phyloP scores from a whole-genome alignment of 805 yeast genomes.

The Barnettozyma sp. region DNA sequence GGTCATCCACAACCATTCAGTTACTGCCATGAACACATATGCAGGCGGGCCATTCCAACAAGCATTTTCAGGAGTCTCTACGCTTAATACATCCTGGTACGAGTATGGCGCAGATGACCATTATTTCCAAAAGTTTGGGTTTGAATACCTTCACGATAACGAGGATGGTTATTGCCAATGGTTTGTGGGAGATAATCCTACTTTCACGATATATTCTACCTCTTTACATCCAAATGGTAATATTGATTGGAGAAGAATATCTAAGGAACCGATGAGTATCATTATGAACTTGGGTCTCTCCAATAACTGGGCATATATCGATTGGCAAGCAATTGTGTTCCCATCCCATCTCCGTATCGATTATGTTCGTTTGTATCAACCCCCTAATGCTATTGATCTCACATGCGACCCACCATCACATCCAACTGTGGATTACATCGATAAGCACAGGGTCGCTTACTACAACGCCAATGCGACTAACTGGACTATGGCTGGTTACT shows the following conservation, averaged over 20 bases:
- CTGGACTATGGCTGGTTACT: constrained; percentile 40
- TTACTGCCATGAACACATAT: constrained; percentile 39
- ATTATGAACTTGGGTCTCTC: constrained; percentile 44
- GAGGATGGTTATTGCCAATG: constrained; percentile 29
- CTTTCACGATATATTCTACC: constrained; percentile 36
- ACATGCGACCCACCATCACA: constrained; percentile 43
- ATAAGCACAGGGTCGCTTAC: constrained; percentile 35
- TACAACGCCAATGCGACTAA: constrained; percentile 36
- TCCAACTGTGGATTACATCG: constrained; percentile 42
- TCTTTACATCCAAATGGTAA: constrained; percentile 46
- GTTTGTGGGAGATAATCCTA: constrained; percentile 41
- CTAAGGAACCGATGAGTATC: constrained; percentile 46
- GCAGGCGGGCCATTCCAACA: constrained; percentile 48
- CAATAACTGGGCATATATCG: constrained; percentile 43
- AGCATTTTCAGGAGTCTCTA: constrained; percentile 40
- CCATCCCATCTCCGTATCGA: constrained; percentile 39
- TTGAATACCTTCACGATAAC: constrained; percentile 32
- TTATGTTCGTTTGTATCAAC: constrained; percentile 45
- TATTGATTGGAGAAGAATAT: constrained; percentile 39
- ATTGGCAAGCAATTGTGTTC: constrained; percentile 39
- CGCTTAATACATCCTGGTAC: constrained; percentile 41
- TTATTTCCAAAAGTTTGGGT: constrained; percentile 37
- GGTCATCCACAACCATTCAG: constrained; percentile 33
- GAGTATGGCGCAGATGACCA: constrained; percentile 26
- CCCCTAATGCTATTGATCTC: constrained; percentile 31